phyloP scores from a whole-genome alignment of 2,329 filamentous ascomycete genomes.

The Ophiostoma quercus region DNA sequence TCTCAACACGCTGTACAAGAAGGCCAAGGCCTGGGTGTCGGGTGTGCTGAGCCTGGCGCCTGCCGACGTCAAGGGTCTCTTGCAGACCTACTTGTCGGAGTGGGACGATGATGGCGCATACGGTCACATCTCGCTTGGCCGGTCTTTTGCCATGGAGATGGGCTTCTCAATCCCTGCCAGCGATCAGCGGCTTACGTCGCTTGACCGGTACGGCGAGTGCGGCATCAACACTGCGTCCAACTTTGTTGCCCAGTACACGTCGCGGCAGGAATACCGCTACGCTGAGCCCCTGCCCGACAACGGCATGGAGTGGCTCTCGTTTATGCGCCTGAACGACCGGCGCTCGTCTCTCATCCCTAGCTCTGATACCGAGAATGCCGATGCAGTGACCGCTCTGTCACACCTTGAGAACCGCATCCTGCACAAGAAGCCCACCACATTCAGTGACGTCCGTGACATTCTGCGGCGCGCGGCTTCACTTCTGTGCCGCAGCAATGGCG shows the following conservation, averaged over 20 bases:
- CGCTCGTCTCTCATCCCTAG: slow-evolving; percentile 49
- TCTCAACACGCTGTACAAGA: slow-evolving; percentile 68
- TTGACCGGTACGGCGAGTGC: slow-evolving; percentile 67
- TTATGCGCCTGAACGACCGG: slow-evolving; percentile 52
- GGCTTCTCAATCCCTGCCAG: slow-evolving; percentile 79
- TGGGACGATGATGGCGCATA: slow-evolving; percentile 88
- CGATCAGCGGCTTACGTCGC: slow-evolving; percentile 77
- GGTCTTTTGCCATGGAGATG: slow-evolving; percentile 92
- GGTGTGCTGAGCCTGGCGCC: slow-evolving; percentile 78
- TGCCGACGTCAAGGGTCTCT: slow-evolving; percentile 85
- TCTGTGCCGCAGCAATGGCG: slow-evolving; percentile 67
- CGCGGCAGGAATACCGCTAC: slow-evolving; percentile 90
- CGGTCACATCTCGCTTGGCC: slow-evolving; percentile 83
- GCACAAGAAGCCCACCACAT: slow-evolving; percentile 62
- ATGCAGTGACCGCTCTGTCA: slow-evolving; percentile 60
- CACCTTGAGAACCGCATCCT: slow-evolving; percentile 68
- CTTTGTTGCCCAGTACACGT: slow-evolving; percentile 95
- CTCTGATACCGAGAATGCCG: slow-evolving; percentile 50
- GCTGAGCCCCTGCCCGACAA: slow-evolving; percentile 68
- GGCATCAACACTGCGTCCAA: slow-evolving; percentile 89
- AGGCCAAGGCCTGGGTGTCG: slow-evolving; percentile 75
- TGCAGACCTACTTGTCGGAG: slow-evolving; percentile 94
- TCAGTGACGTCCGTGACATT: slow-evolving; percentile 72
- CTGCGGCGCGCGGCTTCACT: slow-evolving; percentile 80
- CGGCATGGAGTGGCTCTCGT: slow-evolving; percentile 59